Percentiles rank a stretch among this genome's conserved stretches.
Conservation (phyloP, 1,284 basidiomycete species). For the Leccinum fallax region DNA sequence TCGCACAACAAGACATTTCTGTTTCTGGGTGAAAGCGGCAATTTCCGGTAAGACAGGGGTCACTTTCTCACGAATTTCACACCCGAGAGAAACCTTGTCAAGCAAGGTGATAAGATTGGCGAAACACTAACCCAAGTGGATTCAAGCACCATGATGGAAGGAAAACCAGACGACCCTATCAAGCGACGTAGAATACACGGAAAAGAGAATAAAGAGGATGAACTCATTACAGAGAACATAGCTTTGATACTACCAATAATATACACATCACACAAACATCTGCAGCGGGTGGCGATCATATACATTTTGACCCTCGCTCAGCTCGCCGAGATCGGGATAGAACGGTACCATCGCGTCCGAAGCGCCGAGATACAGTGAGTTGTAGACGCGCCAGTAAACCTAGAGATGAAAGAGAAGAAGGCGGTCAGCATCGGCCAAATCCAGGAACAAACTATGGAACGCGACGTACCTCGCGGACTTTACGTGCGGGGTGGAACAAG, state of each 20-base stretch:
- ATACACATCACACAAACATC: constrained; percentile 62
- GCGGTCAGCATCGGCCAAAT: constrained; percentile 1
- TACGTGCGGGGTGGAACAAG: constrained; percentile 93
- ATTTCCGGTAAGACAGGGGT: too few relatives aligned
- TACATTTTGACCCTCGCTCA: constrained; percentile 87
- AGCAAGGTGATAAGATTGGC: background rate
- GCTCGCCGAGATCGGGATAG: constrained; percentile 87
- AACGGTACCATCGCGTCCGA: constrained; percentile 91
- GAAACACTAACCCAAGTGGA: background rate
- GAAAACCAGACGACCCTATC: background rate
- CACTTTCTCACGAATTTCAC: too few relatives aligned
- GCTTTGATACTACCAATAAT: background rate
- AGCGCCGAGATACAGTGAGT: constrained; percentile 87
- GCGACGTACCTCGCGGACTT: constrained; percentile 85
- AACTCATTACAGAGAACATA: background rate
- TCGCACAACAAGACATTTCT: too few relatives aligned
- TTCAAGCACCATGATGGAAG: background rate
- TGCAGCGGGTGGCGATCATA: constrained; percentile 86
- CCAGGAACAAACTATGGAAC: constrained; percentile 9
- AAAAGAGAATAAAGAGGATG: background rate
- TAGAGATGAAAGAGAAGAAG: constrained; percentile 13
- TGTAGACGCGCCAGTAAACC: constrained; percentile 92
- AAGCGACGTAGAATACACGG: background rate
- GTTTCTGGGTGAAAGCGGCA: too few relatives aligned
- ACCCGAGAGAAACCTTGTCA: too few relatives aligned